phyloP scores from a whole-genome alignment of 2,329 filamentous ascomycete species.

The Phialophora verrucosa region DNA sequence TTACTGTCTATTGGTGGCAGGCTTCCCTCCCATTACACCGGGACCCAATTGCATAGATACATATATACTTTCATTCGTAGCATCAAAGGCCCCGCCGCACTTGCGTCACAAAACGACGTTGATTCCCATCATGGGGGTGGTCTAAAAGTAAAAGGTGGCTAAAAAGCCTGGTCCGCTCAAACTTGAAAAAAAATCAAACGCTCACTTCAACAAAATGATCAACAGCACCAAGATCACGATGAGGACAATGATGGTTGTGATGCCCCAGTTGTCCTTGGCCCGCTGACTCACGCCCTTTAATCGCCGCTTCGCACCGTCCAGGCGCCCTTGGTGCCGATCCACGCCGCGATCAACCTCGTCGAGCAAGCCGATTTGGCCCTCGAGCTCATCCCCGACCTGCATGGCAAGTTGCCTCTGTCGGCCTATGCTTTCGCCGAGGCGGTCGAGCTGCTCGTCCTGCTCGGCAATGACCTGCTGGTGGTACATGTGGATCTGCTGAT shows the following conservation, averaged over 20 bases:
- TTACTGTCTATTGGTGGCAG: no score
- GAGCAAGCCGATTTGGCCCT: constrained; percentile 84
- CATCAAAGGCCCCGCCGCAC: no score
- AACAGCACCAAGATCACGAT: constrained; percentile 82
- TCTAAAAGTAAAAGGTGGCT: background rate
- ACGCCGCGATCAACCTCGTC: constrained; percentile 86
- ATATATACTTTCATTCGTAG: no score
- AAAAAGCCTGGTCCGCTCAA: background rate
- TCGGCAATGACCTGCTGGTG: constrained; percentile 81
- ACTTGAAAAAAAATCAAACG: background rate
- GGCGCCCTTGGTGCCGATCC: constrained; percentile 76
- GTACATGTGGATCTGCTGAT: constrained; percentile 84
- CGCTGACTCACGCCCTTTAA: constrained; percentile 74
- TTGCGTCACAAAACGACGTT: no score
- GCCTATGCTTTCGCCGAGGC: constrained; percentile 81
- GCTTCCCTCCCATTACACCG: no score
- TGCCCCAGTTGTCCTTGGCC: constrained; percentile 84
- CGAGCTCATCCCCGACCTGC: constrained; percentile 94
- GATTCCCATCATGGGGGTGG: background rate
- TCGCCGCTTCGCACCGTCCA: constrained; percentile 75
- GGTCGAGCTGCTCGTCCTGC: constrained; percentile 92
- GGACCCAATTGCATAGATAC: no score
- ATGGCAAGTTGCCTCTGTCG: constrained; percentile 91
- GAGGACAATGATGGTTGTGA: constrained; percentile 78
- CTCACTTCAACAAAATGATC: constrained; percentile 79